Evolutionary conservation across 1,139 yeast species (phyloP), one percentile per base, ranked within the genome.

Genomic region (Saccharomycopsis phalli): DNA sequence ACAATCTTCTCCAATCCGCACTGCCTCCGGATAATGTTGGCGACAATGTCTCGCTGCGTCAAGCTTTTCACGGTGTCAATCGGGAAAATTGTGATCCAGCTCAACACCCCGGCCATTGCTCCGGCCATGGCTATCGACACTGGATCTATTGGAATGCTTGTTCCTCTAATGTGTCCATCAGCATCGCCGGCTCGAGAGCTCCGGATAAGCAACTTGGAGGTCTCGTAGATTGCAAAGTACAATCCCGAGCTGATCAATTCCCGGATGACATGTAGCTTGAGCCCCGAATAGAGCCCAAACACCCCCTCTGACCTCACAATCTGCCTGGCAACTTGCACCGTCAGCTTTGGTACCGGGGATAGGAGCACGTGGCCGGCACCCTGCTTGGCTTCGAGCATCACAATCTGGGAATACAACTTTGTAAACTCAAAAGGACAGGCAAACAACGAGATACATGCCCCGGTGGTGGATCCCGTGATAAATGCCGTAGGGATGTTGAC

Each of bases 401-500:
- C 65, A 51, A 84, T 71, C 56, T 86, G 95, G 31, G 91, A 81
- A 47, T 81, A 83, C 5, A 84, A 68, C 55, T 86, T 86, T 37
- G 91, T 77, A 57, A 82, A 75, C 56, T 84, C 95, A 56, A 84
- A 84, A 0, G 95, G 95, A 51, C 91, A 80, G 2, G 93, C 83
- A 55, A 81, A 72, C 4, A 74, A 39, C 2, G 87, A 70, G 11
- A 81, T 77, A 1, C 69, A 63, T 2, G 73, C 72, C 2, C 94
- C 94, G 0, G 93, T 76, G 1, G 74, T 49, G 4, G 70, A 60
- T 1, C 94, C 95, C 0, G 93, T 68, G 2, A 69, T 39, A 44
- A 79, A 71, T 23, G 87, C 73, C 1, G 78, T 74, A 0, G 86
- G 91, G n/a, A 72, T 65, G 53, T 74, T 79, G 40, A 68, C 63